phyloP scores from a whole-genome alignment of 495 filamentous ascomycete genomes.

The Haplographium delicatum region DNA sequence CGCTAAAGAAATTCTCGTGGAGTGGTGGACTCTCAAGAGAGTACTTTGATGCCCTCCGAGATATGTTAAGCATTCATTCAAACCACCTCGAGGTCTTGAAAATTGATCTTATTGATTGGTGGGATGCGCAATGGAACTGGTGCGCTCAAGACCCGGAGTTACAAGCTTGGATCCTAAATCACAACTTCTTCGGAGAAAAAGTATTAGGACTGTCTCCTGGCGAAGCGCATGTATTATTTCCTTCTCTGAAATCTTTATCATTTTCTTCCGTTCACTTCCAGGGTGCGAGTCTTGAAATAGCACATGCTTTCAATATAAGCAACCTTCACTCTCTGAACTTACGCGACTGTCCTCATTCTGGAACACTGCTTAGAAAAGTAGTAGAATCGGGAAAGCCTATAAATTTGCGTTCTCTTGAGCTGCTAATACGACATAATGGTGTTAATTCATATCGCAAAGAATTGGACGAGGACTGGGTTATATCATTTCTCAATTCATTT shows the following conservation, averaged over 20 bases:
- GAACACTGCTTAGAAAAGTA: not conserved
- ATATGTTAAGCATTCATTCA: not conserved
- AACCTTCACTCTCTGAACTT: not conserved
- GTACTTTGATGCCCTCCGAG: not conserved
- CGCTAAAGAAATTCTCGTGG: not conserved
- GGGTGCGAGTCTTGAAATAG: not conserved
- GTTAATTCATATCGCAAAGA: not conserved
- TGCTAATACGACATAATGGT: not conserved
- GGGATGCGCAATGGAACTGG: conserved; percentile 1
- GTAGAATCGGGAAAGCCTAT: not conserved
- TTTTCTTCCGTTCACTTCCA: not conserved
- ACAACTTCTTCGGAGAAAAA: conserved; percentile 2
- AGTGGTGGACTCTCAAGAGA: not conserved
- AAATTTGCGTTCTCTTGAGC: not conserved
- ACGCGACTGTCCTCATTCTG: not conserved
- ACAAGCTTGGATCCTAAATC: not conserved
- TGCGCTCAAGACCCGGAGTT: not conserved
- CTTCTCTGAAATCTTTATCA: not conserved
- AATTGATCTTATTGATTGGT: not conserved
- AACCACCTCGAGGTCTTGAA: not conserved
- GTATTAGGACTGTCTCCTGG: not conserved
- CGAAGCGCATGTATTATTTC: not conserved
- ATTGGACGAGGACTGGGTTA: not conserved
- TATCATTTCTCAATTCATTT: not conserved
- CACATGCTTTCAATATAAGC: not conserved